Base-by-base conservation (phyloP, 257 asterid genomes). In the Euphrasia confusa region DNA sequence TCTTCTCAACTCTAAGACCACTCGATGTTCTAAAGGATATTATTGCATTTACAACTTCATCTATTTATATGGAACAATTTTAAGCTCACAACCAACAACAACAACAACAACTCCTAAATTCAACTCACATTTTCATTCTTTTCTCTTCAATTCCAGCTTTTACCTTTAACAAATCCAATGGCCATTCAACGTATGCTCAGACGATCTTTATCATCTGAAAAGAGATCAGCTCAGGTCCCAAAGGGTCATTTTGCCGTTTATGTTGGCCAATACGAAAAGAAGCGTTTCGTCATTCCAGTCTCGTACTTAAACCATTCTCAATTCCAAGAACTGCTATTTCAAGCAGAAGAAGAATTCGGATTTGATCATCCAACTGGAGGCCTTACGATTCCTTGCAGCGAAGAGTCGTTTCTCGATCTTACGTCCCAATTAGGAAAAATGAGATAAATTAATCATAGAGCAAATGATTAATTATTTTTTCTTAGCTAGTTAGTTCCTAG, bases 341-440 rank as follows among this genome's bases (percentile, higher is more conserved):
- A 58, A 37, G 81, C 80, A 0, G 42, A 37, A 66, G 84, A 83
- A 63, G 80, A 81, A 72, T 77, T 67, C 7, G 84, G 86, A 4
- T 81, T 71, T 47, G 14, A 74, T 57, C 86, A 81, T 72, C 86
- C 86, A 1, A 80, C 78, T 82, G 90, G 88, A 0, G 84, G 86
- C 32, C 79, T 81, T 2, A 81, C 86, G 2, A 68, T 83, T 18
- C 89, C 87, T 6, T 83, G 84, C 66, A 35, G 60, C 27, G 67
- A 68, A 33, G 76, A 72, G 4, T 30, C 59, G 14, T 86, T 86
- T 50, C n/a, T 58, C 7, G 14, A 68, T 45, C 12, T 80, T 50
- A 69, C 78, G 11, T 70, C 83, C 14, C 66, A 40, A 2, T 63
- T 83, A 53, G 35, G 61, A 42, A 63, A 28, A 74, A 24, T 0